Conservation (phyloP, 495 filamentous ascomycete species). For the Aspergillus diversus region DNA sequence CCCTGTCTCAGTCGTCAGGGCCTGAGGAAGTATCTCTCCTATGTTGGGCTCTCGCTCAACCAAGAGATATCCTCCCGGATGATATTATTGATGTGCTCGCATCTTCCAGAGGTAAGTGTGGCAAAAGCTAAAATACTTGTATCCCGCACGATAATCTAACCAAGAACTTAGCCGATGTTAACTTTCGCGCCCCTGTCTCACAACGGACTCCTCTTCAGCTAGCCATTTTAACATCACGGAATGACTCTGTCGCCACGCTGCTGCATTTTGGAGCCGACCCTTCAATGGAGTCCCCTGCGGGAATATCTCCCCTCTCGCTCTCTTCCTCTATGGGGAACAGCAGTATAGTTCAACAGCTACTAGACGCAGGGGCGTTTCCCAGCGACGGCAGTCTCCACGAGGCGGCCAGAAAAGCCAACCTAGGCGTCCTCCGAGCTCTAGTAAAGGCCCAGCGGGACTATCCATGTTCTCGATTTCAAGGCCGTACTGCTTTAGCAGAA, state of each 20-base stretch:
- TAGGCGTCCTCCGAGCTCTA: constrained; percentile 12
- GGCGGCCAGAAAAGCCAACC: constrained; percentile 15
- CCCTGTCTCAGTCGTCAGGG: neutral
- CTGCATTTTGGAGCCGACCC: constrained; percentile 13
- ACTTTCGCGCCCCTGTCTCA: constrained; percentile 2
- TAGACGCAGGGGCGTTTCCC: constrained; percentile 8
- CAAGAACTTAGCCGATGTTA: constrained; percentile 12
- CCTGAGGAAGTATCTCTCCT: constrained; percentile 11
- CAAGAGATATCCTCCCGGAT: neutral
- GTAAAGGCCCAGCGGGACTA: constrained; percentile 18
- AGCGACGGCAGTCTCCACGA: constrained; percentile 18
- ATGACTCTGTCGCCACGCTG: constrained; percentile 6
- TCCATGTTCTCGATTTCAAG: constrained; percentile 15
- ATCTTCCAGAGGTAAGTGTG: constrained; percentile 10
- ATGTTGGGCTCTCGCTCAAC: constrained; percentile 15
- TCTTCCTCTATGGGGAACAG: constrained; percentile 6
- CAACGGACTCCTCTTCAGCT: constrained; percentile 19
- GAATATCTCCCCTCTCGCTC: constrained; percentile 10
- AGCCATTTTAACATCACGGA: constrained; percentile 13
- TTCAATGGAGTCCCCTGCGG: constrained; percentile 4
- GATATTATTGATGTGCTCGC: constrained; percentile 14
- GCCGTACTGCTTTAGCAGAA: constrained; percentile 15
- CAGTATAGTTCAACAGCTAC: constrained; percentile 5
- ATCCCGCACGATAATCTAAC: neutral
- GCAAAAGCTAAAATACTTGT: neutral